phyloP scores from a whole-genome alignment of 805 yeast genomes.

The Saccharomycopsis sp. region DNA sequence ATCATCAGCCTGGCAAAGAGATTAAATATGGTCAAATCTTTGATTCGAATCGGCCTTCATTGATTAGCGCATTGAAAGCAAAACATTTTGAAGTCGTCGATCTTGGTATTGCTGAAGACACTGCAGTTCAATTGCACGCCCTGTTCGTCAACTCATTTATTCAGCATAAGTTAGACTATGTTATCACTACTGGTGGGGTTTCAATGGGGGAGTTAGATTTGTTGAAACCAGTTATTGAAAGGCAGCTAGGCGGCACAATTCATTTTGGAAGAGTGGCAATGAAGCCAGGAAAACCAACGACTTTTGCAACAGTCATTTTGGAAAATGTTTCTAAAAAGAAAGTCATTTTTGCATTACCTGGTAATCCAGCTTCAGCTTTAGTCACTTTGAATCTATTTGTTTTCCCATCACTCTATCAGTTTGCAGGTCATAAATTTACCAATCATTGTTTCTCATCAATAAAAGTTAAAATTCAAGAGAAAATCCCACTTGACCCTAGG shows the following conservation, averaged over 20 bases:
- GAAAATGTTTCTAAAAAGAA: slow-evolving; percentile 23
- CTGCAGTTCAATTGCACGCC: slow-evolving; percentile 25
- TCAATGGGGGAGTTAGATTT: slow-evolving; percentile 54
- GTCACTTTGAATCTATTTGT: slow-evolving; percentile 44
- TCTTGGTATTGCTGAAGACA: slow-evolving; percentile 45
- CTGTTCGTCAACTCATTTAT: slow-evolving; percentile 27
- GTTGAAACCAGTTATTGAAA: slow-evolving; percentile 42
- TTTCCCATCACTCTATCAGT: slow-evolving; percentile 35
- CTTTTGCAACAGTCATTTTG: slow-evolving; percentile 39
- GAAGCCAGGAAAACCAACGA: slow-evolving; percentile 56
- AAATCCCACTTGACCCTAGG: slow-evolving; percentile 37
- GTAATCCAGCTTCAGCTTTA: slow-evolving; percentile 49
- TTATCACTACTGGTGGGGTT: slow-evolving; percentile 51
- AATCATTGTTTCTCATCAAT: slow-evolving; percentile 25
- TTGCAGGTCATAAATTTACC: slow-evolving; percentile 28
- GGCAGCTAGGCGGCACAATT: slow-evolving; percentile 35
- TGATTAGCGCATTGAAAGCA: slow-evolving; percentile 31
- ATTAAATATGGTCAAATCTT: slow-evolving; percentile 38
- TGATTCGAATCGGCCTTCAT: slow-evolving; percentile 45
- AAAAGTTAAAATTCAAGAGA: slow-evolving; percentile 30
- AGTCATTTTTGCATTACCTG: slow-evolving; percentile 45
- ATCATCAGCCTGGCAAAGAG: slow-evolving; percentile 7
- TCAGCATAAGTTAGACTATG: slow-evolving; percentile 31
- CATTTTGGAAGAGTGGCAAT: slow-evolving; percentile 51
- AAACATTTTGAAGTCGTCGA: slow-evolving; percentile 37